Conservation (phyloP, 2,329 filamentous ascomycete genomes). For the Epicoccum nigrum region DNA sequence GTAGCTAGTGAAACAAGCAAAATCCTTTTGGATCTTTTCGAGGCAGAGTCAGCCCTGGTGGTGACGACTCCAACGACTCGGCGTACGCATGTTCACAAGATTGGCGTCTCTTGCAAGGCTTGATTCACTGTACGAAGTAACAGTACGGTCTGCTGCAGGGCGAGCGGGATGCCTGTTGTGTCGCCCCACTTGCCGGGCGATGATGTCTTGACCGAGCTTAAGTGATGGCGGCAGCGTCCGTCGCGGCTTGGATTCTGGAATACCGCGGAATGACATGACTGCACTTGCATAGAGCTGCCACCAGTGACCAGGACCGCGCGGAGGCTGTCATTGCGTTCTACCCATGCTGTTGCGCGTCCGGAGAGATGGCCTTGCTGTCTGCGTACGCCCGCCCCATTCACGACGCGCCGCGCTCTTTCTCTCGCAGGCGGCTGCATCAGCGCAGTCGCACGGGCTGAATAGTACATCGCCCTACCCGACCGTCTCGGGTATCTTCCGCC, state of each 20-base stretch:
- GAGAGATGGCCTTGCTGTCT: conserved; percentile 44
- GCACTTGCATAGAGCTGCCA: conserved; percentile 25
- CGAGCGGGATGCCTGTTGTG: not conserved
- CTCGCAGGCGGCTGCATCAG: conserved; percentile 25
- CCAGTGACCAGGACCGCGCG: conserved; percentile 19
- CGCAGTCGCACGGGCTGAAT: conserved; percentile 25
- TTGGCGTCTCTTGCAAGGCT: not conserved
- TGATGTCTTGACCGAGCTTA: conserved; percentile 16
- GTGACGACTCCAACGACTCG: conserved; percentile 9
- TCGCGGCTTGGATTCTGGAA: conserved; percentile 2
- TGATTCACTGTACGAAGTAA: no score
- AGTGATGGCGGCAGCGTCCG: conserved; percentile 6
- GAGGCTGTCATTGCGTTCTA: conserved; percentile 10
- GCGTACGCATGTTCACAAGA: not conserved
- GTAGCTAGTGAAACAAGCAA: conserved; percentile 18
- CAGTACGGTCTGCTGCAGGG: not conserved
- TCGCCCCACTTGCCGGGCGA: conserved; percentile 13
- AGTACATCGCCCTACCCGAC: conserved; percentile 10
- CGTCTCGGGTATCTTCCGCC: conserved; percentile 5
- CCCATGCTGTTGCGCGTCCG: conserved; percentile 41
- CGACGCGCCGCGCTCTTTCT: conserved; percentile 9
- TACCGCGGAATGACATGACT: conserved; percentile 11
- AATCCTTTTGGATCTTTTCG: conserved; percentile 1
- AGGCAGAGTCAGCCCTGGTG: not conserved
- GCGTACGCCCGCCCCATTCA: conserved; percentile 32